Evolutionary conservation across 768 basidiomycete species (phyloP).

Genomic region (Phylloporus sp.): DNA sequence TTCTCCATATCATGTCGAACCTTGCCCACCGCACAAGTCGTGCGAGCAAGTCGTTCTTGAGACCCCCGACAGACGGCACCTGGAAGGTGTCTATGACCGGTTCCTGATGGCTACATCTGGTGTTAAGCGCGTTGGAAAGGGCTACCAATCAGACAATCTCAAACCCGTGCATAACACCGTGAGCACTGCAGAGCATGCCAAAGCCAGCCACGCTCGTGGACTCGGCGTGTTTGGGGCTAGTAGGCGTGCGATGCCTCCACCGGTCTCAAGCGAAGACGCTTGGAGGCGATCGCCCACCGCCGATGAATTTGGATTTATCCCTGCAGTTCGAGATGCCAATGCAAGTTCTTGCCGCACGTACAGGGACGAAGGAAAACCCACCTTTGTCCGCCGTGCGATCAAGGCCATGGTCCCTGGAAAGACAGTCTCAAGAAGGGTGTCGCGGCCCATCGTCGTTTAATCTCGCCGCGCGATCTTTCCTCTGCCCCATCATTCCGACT

Average conservation of each 20-base stretch:
- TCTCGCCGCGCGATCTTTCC: not conserved
- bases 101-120: conserved; percentile 79
- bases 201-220: conserved; percentile 18
- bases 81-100: conserved; percentile 76
- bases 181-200: conserved; percentile 20
- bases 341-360: conserved; percentile 22
- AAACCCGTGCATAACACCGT: conserved; percentile 37
- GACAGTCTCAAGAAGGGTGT: conserved; percentile 46
- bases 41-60: conserved; percentile 37
- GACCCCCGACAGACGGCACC: conserved; percentile 52
- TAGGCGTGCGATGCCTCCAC: conserved; percentile 61
- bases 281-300: conserved; percentile 44
- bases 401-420: conserved; percentile 72
- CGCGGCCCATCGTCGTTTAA: conserved; percentile 34
- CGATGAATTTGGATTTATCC: conserved; percentile 62
- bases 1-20: conserved; percentile 60
- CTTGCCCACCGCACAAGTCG: conserved; percentile 51
- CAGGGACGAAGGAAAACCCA: conserved; percentile 45
- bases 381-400: conserved; percentile 64
- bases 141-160: conserved; percentile 69
- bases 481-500: not conserved
- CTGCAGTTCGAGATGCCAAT: conserved; percentile 29
- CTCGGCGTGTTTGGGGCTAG: conserved; percentile 29
- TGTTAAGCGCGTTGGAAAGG: conserved; percentile 74
- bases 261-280: conserved; percentile 62